Conservation (phyloP, 305 asterid genomes). For the Withania somnifera region DNA sequence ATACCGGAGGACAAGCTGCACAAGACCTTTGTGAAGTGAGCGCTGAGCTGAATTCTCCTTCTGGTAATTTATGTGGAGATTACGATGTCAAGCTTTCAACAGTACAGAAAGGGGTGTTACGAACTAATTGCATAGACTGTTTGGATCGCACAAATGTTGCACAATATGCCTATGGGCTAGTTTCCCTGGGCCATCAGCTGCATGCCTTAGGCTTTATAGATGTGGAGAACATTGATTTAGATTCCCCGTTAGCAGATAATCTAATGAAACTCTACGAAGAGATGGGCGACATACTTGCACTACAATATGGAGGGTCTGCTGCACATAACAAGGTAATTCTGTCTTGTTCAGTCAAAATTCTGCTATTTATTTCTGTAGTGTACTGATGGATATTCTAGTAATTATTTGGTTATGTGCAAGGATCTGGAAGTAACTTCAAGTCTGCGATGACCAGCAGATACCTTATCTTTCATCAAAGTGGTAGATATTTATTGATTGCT, state of each 20-base stretch:
- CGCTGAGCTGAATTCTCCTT: conserved; percentile 8
- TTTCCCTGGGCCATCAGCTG: conserved; percentile 72
- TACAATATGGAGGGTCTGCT: conserved; percentile 93
- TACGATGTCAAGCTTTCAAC: conserved; percentile 26
- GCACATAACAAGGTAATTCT: conserved; percentile 87
- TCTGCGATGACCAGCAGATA: not conserved
- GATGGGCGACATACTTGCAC: conserved; percentile 95
- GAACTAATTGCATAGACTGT: conserved; percentile 97
- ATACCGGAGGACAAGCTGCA: conserved; percentile 20
- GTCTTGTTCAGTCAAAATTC: not conserved
- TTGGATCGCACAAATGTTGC: conserved; percentile 94
- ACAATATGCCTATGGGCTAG: conserved; percentile 79
- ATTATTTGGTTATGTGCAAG: not conserved
- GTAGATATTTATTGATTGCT: not conserved
- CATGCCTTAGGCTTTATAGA: conserved; percentile 58
- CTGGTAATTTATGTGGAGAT: conserved; percentile 1
- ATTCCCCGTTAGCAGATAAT: conserved; percentile 56
- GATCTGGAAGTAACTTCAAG: not conserved
- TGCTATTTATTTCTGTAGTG: not conserved
- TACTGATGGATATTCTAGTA: not conserved
- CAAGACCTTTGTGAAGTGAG: conserved; percentile 17
- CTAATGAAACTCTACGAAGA: conserved; percentile 76
- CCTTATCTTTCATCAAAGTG: not conserved
- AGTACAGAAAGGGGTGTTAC: conserved; percentile 73
- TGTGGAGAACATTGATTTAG: conserved; percentile 37